These are phyloP conservation scores for Rhodotorula diobovata DNA, from an alignment of 768 basidiomycete genomes.

Conservation along the genomic window DNA sequence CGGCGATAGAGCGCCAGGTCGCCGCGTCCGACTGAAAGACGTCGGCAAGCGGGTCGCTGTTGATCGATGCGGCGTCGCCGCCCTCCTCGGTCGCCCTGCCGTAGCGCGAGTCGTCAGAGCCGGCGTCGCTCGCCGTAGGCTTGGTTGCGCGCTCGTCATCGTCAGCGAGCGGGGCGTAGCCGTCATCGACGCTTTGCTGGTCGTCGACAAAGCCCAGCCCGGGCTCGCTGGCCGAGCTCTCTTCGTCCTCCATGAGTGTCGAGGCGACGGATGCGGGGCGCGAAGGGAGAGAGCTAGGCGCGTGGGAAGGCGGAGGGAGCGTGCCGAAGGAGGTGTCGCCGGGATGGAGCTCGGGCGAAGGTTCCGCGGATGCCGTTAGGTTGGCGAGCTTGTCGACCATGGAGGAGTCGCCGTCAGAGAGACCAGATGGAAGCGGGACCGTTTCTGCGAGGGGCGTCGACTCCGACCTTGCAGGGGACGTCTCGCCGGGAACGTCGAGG, in stretches of 20 bases:
- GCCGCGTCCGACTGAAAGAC: slow-evolving; percentile 39
- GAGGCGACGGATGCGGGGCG: slow-evolving; percentile 9
- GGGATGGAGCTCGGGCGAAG: not conserved
- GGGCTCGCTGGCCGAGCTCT: slow-evolving; percentile 3
- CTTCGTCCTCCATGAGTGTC: not conserved
- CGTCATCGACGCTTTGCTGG: not conserved
- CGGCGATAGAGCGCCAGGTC: slow-evolving; percentile 33
- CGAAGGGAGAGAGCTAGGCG: slow-evolving; percentile 1
- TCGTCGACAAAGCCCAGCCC: slow-evolving; percentile 13
- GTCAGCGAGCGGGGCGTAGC: not conserved
- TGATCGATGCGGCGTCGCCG: not conserved
- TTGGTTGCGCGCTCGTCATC: not conserved
- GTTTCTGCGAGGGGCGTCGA: not conserved
- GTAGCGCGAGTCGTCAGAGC: slow-evolving; percentile 4
- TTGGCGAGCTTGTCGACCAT: slow-evolving; percentile 4
- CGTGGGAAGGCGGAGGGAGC: not conserved
- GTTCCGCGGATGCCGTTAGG: not conserved
- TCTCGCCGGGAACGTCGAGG: too few relatives aligned
- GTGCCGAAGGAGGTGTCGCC: slow-evolving; percentile 2
- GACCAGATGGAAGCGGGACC: too few relatives aligned
- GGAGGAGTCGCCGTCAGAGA: slow-evolving; percentile 5
- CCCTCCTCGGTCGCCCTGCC: not conserved
- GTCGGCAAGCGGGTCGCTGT: slow-evolving; percentile 37
- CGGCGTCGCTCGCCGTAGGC: not conserved
- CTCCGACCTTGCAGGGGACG: not conserved